A percentile compares a stretch with the other conserved stretches of the same genome.
Conservation (phyloP, 2,329 filamentous ascomycete genomes). For the Curvularia sp. region DNA sequence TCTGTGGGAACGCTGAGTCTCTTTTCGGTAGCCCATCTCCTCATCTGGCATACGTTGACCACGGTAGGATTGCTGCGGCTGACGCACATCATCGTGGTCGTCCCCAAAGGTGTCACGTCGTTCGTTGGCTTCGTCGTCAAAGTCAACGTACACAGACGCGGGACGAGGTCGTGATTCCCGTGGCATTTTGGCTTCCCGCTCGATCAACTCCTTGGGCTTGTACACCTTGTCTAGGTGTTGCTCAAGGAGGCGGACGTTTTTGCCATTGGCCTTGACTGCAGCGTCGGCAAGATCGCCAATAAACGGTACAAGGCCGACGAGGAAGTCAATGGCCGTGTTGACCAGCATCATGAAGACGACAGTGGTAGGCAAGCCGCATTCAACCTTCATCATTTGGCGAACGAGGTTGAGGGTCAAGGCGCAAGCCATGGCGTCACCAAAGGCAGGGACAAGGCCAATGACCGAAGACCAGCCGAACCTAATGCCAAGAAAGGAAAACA, state of each 20-base stretch:
- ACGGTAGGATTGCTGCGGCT: conserved; percentile 39
- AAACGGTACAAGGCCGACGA: conserved; percentile 75
- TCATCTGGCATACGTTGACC: conserved; percentile 38
- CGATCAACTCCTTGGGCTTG: conserved; percentile 51
- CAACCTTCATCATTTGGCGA: conserved; percentile 72
- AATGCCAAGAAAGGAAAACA: conserved; percentile 82
- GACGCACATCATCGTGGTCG: conserved; percentile 36
- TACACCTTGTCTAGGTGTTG: conserved; percentile 72
- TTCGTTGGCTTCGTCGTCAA: conserved; percentile 50
- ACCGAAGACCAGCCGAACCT: conserved; percentile 89
- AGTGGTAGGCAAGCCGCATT: conserved; percentile 72
- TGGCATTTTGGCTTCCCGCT: conserved; percentile 28
- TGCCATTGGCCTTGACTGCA: conserved; percentile 75
- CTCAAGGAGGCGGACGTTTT: conserved; percentile 75
- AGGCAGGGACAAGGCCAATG: conserved; percentile 83
- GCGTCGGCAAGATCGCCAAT: conserved; percentile 79
- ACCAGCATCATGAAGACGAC: conserved; percentile 76
- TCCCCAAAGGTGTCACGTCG: conserved; percentile 33
- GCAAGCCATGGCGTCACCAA: conserved; percentile 52
- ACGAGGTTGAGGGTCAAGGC: conserved; percentile 72
- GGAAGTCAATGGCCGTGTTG: conserved; percentile 78
- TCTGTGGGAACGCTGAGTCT: conserved; percentile 26
- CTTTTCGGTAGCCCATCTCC: conserved; percentile 41
- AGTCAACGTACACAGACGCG: conserved; percentile 57
- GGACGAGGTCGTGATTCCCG: conserved; percentile 47